A percentile compares a stretch with the other conserved stretches of the same genome.
These are phyloP conservation scores for Globisporangium lucens DNA, from an alignment of 352 stramenopile genomes.

Conservation along the genomic window DNA sequence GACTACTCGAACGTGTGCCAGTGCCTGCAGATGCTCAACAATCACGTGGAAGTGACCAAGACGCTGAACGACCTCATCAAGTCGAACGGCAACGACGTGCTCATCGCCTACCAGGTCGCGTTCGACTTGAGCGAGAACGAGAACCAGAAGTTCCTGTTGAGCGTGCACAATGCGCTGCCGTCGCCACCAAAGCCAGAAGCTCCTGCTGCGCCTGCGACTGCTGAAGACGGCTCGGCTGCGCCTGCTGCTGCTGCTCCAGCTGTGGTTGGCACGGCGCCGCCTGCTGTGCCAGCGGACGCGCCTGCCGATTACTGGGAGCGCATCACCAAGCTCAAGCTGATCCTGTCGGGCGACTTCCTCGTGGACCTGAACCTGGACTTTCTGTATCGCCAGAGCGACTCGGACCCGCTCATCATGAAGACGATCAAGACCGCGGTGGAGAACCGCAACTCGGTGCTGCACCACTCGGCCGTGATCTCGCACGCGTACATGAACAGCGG, in stretches of 20 bases:
- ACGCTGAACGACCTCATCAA: conserved; percentile 88
- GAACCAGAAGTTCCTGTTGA: conserved; percentile 96
- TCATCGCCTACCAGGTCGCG: conserved; percentile 96
- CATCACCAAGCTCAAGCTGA: conserved; percentile 83
- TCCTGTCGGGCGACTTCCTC: conserved; percentile 88
- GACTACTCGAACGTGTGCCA: conserved; percentile 81
- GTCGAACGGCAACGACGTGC: conserved; percentile 56
- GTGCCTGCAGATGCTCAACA: conserved; percentile 88
- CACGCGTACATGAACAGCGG: conserved; percentile 97
- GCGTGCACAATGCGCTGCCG: conserved; percentile 87
- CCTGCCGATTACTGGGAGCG: conserved; percentile 77
- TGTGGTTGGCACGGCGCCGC: conserved; percentile 24
- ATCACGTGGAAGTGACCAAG: conserved; percentile 78
- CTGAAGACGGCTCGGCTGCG: conserved; percentile 19
- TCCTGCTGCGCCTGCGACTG: conserved; percentile 21
- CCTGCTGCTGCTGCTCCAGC: conserved; percentile 25
- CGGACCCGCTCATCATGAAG: conserved; percentile 92
- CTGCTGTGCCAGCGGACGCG: conserved; percentile 39
- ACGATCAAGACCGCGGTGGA: conserved; percentile 93
- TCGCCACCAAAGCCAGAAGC: conserved; percentile 40
- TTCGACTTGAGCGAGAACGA: conserved; percentile 98
- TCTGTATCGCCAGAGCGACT: conserved; percentile 87
- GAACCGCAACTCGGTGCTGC: conserved; percentile 96
- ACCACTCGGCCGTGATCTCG: conserved; percentile 96
- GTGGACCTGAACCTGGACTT: conserved; percentile 94